A percentile compares a stretch with the other conserved stretches of the same genome.
These are phyloP conservation scores for Mycogone perniciosa DNA, from an alignment of 2,329 filamentous ascomycete genomes.

Conservation along the genomic window DNA sequence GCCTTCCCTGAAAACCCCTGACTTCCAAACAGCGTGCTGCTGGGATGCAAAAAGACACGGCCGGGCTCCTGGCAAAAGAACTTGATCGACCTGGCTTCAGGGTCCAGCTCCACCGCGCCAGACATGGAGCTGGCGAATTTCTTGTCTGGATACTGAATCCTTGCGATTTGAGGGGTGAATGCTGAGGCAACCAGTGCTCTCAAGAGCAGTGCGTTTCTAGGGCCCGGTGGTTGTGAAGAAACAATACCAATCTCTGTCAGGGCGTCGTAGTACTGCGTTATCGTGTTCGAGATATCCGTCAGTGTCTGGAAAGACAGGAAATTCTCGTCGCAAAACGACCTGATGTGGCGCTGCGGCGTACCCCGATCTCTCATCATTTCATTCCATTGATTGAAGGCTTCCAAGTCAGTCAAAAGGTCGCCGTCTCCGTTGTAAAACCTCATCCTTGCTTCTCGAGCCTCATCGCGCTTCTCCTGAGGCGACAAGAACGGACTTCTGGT, in stretches of 20 bases:
- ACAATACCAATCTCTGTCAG: slow-evolving; percentile 82
- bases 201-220: slow-evolving; percentile 43
- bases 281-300: slow-evolving; percentile 80
- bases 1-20: slow-evolving; percentile 71
- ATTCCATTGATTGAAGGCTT: slow-evolving; percentile 78
- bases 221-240: slow-evolving; percentile 29
- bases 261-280: slow-evolving; percentile 77
- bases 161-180: slow-evolving; percentile 79
- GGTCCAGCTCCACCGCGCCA: slow-evolving; percentile 87
- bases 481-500: slow-evolving; percentile 81
- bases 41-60: slow-evolving; percentile 88
- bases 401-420: slow-evolving; percentile 80
- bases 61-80: slow-evolving; percentile 84
- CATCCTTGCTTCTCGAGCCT: slow-evolving; percentile 69
- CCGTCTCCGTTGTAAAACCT: slow-evolving; percentile 73
- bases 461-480: slow-evolving; percentile 74
- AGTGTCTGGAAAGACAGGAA: slow-evolving; percentile 80
- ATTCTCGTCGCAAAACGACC: slow-evolving; percentile 75
- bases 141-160: slow-evolving; percentile 91
- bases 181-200: slow-evolving; percentile 66
- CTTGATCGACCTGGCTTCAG: slow-evolving; percentile 84
- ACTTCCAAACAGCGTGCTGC: slow-evolving; percentile 76
- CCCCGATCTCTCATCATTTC: slow-evolving; percentile 52
- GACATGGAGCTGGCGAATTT: slow-evolving; percentile 85
- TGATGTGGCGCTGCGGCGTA: slow-evolving; percentile 54